Conservation (phyloP, 352 stramenopile genomes). For the Globisporangium perplexum region DNA sequence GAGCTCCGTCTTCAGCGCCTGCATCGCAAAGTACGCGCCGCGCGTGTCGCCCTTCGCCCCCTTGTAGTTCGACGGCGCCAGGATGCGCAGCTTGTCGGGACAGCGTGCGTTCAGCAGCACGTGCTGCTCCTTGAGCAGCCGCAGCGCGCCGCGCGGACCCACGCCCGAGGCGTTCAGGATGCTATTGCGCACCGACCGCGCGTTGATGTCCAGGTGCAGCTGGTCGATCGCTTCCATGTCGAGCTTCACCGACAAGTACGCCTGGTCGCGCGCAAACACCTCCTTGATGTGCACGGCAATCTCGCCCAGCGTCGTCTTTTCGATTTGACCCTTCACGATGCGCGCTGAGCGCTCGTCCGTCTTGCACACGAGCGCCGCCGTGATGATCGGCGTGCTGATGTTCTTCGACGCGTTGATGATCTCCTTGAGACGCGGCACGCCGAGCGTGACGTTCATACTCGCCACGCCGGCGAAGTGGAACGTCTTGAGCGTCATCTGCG, state of each 20-base stretch:
- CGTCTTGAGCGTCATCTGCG: slow-evolving; percentile 97
- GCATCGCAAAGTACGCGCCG: slow-evolving; percentile 92
- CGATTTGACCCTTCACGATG: slow-evolving; percentile 98
- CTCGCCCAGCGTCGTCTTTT: slow-evolving; percentile 98
- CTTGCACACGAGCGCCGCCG: slow-evolving; percentile 94
- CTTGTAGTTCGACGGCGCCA: slow-evolving; percentile 85
- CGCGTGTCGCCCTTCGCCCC: slow-evolving; percentile 67
- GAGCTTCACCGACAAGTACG: slow-evolving; percentile 97
- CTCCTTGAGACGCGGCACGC: slow-evolving; percentile 98
- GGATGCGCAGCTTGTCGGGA: slow-evolving; percentile 77
- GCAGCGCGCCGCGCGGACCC: slow-evolving; percentile 56
- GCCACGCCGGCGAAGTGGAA: slow-evolving; percentile 99
- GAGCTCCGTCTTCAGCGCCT: slow-evolving; percentile 94
- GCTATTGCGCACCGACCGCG: slow-evolving; percentile 84
- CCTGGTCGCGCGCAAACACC: slow-evolving; percentile 91
- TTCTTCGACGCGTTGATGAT: slow-evolving; percentile 96
- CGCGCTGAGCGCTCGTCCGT: slow-evolving; percentile 95
- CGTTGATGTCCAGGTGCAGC: slow-evolving; percentile 95
- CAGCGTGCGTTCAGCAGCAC: slow-evolving; percentile 79
- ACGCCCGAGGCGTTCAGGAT: slow-evolving; percentile 88
- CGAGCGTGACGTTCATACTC: slow-evolving; percentile 99
- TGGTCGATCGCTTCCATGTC: slow-evolving; percentile 96
- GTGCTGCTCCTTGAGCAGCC: slow-evolving; percentile 81
- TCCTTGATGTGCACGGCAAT: slow-evolving; percentile 97
- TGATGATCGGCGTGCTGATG: slow-evolving; percentile 99